A percentile compares a stretch with the other conserved stretches of the same genome.
Conservation (phyloP, 306 rosid genomes). For the Lathyrus tuberosus region DNA sequence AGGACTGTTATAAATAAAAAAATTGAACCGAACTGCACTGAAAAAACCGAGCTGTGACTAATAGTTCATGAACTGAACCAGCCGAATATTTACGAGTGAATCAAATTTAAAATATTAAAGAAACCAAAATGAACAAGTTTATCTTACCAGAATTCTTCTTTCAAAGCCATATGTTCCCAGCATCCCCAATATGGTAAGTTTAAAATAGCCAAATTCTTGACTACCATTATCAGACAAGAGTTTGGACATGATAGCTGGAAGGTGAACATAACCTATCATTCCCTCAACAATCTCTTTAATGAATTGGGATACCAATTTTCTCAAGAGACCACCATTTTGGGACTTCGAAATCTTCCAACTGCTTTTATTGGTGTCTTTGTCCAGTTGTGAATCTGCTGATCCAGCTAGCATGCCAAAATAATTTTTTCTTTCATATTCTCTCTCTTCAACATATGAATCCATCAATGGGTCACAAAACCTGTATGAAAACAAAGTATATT, state of each 20-base stretch:
- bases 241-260: conserved; percentile 92
- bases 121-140: conserved; percentile 20
- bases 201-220: conserved; percentile 97
- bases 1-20: too few species aligned
- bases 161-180: conserved; percentile 93
- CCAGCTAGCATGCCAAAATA: conserved; percentile 46
- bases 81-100: conserved; percentile 15
- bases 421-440: conserved; percentile 49
- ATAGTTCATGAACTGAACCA: too few species aligned
- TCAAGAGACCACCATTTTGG: conserved; percentile 58
- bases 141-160: conserved; percentile 90
- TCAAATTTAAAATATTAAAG: conserved; percentile 11
- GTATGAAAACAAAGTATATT: conserved; percentile 28
- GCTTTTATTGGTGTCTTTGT: conserved; percentile 53
- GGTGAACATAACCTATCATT: conserved; percentile 92
- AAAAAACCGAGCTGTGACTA: too few species aligned
- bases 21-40: too few species aligned
- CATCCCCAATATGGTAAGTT: conserved; percentile 92
- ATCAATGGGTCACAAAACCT: conserved; percentile 91
- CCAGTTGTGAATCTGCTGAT: conserved; percentile 48
- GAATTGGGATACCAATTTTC: conserved; percentile 78
- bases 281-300: conserved; percentile 96
- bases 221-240: conserved; percentile 91
- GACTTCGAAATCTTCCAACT: conserved; percentile 81
- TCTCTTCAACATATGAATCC: conserved; percentile 57